Percentiles rank a stretch among this genome's conserved stretches.
Evolutionary conservation across 345 rosid genomes (phyloP).

Genomic region (Eucalyptus dawsonii): DNA sequence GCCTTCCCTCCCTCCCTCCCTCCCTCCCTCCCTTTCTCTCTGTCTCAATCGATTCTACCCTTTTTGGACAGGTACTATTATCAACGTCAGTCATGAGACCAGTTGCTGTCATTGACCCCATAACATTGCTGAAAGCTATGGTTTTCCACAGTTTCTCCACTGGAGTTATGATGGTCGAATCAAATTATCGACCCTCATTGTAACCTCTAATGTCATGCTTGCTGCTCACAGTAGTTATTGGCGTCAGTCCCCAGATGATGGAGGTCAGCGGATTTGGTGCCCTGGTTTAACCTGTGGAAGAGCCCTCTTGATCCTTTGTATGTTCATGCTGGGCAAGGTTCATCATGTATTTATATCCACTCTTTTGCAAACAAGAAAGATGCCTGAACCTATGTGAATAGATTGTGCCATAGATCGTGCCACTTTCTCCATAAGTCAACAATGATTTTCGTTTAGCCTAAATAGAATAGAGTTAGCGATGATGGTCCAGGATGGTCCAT

Average conservation of each 20-base stretch:
- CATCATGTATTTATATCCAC: not conserved
- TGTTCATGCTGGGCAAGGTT: not conserved
- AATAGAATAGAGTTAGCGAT: not conserved
- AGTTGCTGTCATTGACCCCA: not conserved
- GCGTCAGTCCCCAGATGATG: not conserved
- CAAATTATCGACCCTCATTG: not conserved
- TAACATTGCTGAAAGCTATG: not conserved
- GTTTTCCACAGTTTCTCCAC: not conserved
- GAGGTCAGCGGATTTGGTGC: not conserved
- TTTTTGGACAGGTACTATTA: conserved; percentile 50
- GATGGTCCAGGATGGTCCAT: not conserved
- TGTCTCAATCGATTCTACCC: not conserved
- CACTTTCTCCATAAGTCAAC: not conserved
- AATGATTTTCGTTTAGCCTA: not conserved
- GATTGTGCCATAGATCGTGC: not conserved
- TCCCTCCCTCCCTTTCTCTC: not conserved
- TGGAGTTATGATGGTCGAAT: not conserved
- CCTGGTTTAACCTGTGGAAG: not conserved
- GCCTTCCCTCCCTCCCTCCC: not conserved
- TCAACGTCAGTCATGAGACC: conserved; percentile 3
- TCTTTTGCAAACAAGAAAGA: not conserved
- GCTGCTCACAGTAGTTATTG: not conserved
- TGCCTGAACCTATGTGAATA: not conserved
- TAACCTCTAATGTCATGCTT: not conserved
- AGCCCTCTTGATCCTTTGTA: not conserved